Evolutionary conservation across 805 yeast species (phyloP), one percentile per base, ranked within the genome.

Genomic region (Lachancea meyersii): DNA sequence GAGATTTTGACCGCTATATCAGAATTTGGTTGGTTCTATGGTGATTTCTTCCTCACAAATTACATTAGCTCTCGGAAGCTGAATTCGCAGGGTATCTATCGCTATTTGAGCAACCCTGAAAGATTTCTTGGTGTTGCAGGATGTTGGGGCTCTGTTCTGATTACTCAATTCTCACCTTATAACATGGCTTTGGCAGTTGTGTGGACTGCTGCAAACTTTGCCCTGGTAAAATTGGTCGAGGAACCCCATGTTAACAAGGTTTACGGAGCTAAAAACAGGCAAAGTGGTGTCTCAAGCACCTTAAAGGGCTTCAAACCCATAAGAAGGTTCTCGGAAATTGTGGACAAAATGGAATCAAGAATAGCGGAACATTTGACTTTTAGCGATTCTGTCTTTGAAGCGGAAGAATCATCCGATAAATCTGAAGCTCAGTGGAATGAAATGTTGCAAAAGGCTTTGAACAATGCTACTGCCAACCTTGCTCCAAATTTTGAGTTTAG

Each of bases 11-110:
- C 76, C 34, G 78, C 84, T 38, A 77, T 85, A 49, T 91, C 91
- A 2, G 82, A 82, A 47, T 83, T 80, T 61, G 93, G 94, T n/a
- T 85, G 93, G 93, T 85, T 84, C 54, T 85, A 81, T 60, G 94
- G 95, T 44, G 95, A 85, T 60, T 85, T 85, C 63, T 85, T 84
- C 62, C 65, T 82, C 45, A 77, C 83, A 28, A 74, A 71, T 40
- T 67, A 73, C 16, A 64, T 71, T 17, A 68, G 68, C 19, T 69
- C 68, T 43, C 63, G 74, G 6, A 69, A 69, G 49, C 68, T 85
- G 51, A 79, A 89, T 0, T 81, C 81, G 48, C 82, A 85, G 26
- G 95, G 95, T 38, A 84, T 85, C 31, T 85, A 85, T 58, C 75
- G 91, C 50, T 85, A 83, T 60, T 70, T 85, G 57, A 85, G 85